Conservation (phyloP, 345 rosid genomes). For the Streptanthus diversifolius region DNA sequence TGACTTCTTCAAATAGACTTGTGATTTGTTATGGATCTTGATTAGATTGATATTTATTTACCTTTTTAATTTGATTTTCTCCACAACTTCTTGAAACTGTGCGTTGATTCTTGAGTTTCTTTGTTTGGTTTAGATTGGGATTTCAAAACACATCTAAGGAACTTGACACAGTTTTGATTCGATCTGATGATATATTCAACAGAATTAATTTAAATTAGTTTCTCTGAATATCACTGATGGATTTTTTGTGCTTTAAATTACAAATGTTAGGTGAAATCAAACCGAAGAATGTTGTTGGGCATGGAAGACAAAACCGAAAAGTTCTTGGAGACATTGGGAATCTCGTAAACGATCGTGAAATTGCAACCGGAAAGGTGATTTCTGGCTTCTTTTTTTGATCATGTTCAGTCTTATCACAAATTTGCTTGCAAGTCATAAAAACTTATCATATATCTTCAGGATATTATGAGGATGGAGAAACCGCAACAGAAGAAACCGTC, state of each 20-base stretch:
- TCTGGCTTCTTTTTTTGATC: not conserved
- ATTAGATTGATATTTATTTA: not conserved
- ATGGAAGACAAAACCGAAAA: slow-evolving; percentile 48
- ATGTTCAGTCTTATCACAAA: not conserved
- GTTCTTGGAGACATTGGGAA: slow-evolving; percentile 83
- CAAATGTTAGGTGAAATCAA: slow-evolving; percentile 40
- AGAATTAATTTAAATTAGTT: too few relatives aligned
- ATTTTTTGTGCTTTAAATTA: too few relatives aligned
- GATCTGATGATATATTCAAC: not conserved
- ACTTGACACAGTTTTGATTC: not conserved
- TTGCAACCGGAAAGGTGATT: slow-evolving; percentile 46
- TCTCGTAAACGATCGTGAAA: slow-evolving; percentile 44
- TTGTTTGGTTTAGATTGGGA: not conserved
- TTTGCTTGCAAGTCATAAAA: not conserved
- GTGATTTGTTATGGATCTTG: not conserved
- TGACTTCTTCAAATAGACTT: not conserved
- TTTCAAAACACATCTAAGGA: not conserved
- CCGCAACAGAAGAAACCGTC: slow-evolving; percentile 26
- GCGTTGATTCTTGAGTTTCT: not conserved
- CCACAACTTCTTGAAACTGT: not conserved
- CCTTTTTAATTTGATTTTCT: not conserved
- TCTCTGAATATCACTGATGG: too few relatives aligned
- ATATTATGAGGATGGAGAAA: slow-evolving; percentile 5
- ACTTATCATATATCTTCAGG: not conserved
- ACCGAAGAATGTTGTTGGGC: slow-evolving; percentile 45